Base-by-base conservation (phyloP, 2,329 filamentous ascomycete genomes). In the Cladosporium sp. region DNA sequence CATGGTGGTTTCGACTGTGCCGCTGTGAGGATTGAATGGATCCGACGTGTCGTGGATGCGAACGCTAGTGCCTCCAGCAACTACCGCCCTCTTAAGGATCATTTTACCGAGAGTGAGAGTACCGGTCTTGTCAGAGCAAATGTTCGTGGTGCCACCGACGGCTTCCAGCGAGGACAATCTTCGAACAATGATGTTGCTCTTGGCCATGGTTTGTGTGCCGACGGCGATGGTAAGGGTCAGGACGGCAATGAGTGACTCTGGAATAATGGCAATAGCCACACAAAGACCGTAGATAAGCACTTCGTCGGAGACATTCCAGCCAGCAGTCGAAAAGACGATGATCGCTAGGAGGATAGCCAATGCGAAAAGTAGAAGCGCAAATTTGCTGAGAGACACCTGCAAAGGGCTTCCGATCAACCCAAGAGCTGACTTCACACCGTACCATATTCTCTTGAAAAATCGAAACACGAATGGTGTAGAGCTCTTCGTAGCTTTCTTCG, bases 301-400 rank as follows among this genome's bases (percentile, higher is more conserved):
- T 54, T 77, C 74, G 37, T 72, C 59, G 44, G 68, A 70, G 48
- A 65, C 61, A 20, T 66, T 62, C 50, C 52, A 64, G 2, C 75
- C 62, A 69, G 86, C 87, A 56, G 84, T 80, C 7, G 77, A 85
- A 47, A 87, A 79, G 39, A 87, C 85, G 63, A 88, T 82, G 60
- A 89, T 80, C 6, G 85, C 85, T 58, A 85, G 84, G 13, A 88
- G 64, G 12, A 88, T 80, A 2, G 85, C 91, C 40, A 90, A 80
- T 35, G 79, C 85, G 66, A 94, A 93, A 1, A 95, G 81, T 3
- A 89, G 69, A 48, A 92, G 84, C 20, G 90, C 90, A 66, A 95
- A 87, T 72, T 91, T 91, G 77, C 87, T 90, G 52, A 95, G 79
- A 66, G 89, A 91, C 61, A 87, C 85, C 74, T 94, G 89, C 44